Evolutionary conservation across 2,329 filamentous ascomycete species (phyloP), one percentile per base, ranked within the genome.

Genomic region (Amauroascus verrucosus): DNA sequence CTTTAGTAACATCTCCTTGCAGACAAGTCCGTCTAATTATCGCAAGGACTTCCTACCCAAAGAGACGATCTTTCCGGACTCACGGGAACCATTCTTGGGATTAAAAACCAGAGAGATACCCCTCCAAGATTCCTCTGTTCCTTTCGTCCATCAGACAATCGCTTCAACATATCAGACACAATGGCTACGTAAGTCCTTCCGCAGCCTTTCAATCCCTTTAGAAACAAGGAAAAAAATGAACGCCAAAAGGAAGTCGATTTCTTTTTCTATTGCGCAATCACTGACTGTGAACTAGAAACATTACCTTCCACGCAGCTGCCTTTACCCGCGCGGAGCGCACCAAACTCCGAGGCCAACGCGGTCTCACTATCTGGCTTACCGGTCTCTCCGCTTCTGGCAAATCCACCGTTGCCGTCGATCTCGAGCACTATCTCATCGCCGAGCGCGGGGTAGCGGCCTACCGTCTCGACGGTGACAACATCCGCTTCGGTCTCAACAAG

Each of bases 401-500:
- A 75, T 96, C 91, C 50, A 98, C 93, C 55, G 88, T 98, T 58
- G 93, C 93, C 53, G 95, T 88, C 2, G 93, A 93, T 14, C 86
- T 98, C 38, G 93, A 98, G 77, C 91, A 96, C 76, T 89, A 96
- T 71, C 84, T 98, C 32, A 82, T 98, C 53, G 61, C 58, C 53
- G 61, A 65, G 54, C 89, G 95, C 70, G 85, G 84, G 41, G 76
- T 93, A 49, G 76, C 84, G 53, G 86, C 90, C 56, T 98, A 98
- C 80, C 84, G 93, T 51, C 84, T 98, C 28, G 93, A 98, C 72
- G 93, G 91, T 65, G 93, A 98, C 80, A 98, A 98, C 73, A 85
- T 98, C 61, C 91, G 93, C 57, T 96, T 97, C 75, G 93, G 93
- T 14, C 79, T 98, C 61, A 98, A 97, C 82, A 95, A 94, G 74